These are phyloP conservation scores for Hyaloscypha bicolor DNA, from an alignment of 495 filamentous ascomycete species.

Conservation along the genomic window DNA sequence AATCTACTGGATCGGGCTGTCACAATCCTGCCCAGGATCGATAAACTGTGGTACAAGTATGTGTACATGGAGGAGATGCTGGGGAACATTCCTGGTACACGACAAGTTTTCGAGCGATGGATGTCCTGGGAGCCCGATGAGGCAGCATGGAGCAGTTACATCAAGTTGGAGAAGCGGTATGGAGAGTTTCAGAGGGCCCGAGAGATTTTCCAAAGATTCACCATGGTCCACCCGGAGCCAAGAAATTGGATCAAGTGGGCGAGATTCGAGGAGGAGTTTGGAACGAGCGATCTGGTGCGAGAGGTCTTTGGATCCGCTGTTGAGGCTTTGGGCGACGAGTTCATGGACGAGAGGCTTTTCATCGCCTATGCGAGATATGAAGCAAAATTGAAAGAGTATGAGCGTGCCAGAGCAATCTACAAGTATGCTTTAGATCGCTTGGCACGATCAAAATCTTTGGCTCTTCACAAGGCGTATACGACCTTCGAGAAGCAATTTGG, in stretches of 20 bases:
- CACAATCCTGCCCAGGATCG: conserved; percentile 84
- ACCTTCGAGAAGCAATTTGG: conserved; percentile 98
- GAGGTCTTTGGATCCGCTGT: conserved; percentile 91
- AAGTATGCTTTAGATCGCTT: conserved; percentile 94
- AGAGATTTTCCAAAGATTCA: conserved; percentile 87
- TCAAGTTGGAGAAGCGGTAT: conserved; percentile 95
- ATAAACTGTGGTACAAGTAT: conserved; percentile 99
- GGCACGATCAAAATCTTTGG: conserved; percentile 81
- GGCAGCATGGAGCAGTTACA: conserved; percentile 92
- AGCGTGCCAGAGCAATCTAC: conserved; percentile 94
- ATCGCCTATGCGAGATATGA: conserved; percentile 92
- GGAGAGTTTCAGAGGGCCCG: conserved; percentile 84
- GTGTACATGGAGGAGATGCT: conserved; percentile 98
- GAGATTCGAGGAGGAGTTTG: conserved; percentile 93
- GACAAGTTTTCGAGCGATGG: conserved; percentile 97
- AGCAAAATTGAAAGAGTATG: conserved; percentile 90
- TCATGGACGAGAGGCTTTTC: conserved; percentile 95
- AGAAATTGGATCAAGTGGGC: conserved; percentile 99
- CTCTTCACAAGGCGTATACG: conserved; percentile 89
- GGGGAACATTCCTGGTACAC: conserved; percentile 86
- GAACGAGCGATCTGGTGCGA: conserved; percentile 85
- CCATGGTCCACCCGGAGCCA: conserved; percentile 91
- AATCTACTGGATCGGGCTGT: conserved; percentile 95
- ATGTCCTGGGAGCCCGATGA: conserved; percentile 98
- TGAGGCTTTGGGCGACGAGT: conserved; percentile 90